Evolutionary conservation across 2,329 filamentous ascomycete genomes (phyloP), one percentile per base, ranked within the genome.

Genomic region (Nemania sp.): DNA sequence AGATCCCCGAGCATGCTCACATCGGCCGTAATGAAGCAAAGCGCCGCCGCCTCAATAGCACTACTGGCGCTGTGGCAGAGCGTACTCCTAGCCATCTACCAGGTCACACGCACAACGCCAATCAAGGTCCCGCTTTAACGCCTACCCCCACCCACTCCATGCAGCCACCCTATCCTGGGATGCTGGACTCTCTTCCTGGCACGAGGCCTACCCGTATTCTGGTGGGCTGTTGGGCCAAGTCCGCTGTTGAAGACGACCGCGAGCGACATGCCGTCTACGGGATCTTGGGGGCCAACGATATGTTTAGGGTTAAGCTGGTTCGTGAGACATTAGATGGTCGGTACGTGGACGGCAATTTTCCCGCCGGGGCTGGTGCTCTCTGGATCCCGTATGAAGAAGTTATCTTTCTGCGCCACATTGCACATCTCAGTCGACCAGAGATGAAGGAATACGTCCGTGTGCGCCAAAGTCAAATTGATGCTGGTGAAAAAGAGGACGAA

Each of bases 331-430:
- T 85, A 2, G 85, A 87, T 67, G 86, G 86, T 2, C 80, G 83
- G 0, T 80, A 79, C 32, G 75, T 86, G 1, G 77, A 83, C 34
- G 85, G 83, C 37, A 87, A 88, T 70, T 88, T 87, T 56, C 86
- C 86, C 0, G 72, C 73, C 2, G 85, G 85, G 1, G 82, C 85
- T 1, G 86, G 86, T 12, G 84, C 82, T 1, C 71, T 88, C 0
- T 88, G 86, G 86, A 84, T 88, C 39, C 75, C 80, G 5, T 87
- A 85, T 63, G 84, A 88, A 13, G 84, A 88, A 51, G 83, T 87
- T 11, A 79, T 81, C 35, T 82, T 87, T 21, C 80, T 88, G 21
- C 76, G 79, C 1, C 84, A 87, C 50, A 75, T 89, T 0, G 71
- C 76, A n/a, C 66, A 73, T 1, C 73, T 88, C 1, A 79, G 73